Conservation (phyloP, 164 flowering plant species). For the Paratinospora sagittata region DNA sequence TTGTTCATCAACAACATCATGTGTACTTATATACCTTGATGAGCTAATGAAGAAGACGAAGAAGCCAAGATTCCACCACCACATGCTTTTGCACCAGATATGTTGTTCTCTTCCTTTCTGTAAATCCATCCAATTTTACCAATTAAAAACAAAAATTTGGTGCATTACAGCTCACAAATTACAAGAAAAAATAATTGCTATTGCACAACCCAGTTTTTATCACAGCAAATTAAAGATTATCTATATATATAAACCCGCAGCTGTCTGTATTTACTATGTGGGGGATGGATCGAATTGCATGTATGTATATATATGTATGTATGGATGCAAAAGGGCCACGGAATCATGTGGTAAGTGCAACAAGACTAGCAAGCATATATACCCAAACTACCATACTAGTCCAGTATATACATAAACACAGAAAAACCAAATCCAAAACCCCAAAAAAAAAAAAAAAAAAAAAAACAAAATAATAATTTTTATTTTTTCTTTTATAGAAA, state of each 20-base stretch:
- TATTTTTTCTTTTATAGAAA: no score
- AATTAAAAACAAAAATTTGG: not conserved
- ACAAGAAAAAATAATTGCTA: not conserved
- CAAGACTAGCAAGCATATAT: not conserved
- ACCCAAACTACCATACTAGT: slow-evolving; percentile 4
- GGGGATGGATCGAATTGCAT: no score
- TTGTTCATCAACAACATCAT: no score
- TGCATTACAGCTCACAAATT: slow-evolving; percentile 4
- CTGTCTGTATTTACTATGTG: not conserved
- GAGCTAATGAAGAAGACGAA: slow-evolving; percentile 4
- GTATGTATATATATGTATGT: no score
- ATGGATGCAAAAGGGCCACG: no score
- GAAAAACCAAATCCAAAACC: no score
- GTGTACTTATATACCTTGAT: slow-evolving; percentile 13
- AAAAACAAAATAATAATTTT: no score
- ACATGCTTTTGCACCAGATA: slow-evolving; percentile 9
- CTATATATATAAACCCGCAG: no score
- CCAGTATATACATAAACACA: not conserved
- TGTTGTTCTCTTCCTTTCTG: slow-evolving; percentile 5
- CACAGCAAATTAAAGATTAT: no score
- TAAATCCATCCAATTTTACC: not conserved
- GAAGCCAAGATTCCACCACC: slow-evolving; percentile 7
- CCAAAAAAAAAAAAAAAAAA: no score
- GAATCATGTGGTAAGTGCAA: not conserved
- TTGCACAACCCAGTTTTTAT: no score